Percentiles rank a stretch among this genome's conserved stretches.
These are phyloP conservation scores for Lagerstroemia fauriei DNA, from an alignment of 441 rosid genomes.

Conservation along the genomic window DNA sequence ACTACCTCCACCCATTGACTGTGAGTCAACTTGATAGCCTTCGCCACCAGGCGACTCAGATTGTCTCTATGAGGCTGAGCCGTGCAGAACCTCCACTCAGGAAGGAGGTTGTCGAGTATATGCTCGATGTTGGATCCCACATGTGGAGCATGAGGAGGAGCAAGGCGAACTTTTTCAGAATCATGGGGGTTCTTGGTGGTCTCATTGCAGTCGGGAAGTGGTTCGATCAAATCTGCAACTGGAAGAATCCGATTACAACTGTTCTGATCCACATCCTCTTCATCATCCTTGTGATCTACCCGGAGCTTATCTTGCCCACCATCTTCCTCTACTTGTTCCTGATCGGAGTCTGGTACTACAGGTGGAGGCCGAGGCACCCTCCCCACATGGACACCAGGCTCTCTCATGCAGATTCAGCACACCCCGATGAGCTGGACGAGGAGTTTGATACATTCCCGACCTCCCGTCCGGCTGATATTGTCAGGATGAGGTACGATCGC, in stretches of 20 bases:
- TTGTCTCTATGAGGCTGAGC: constrained; percentile 80
- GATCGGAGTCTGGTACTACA: constrained; percentile 88
- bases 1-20: constrained; percentile 81
- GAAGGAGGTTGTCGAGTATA: constrained; percentile 91
- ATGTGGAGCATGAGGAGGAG: constrained; percentile 99
- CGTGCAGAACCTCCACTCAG: constrained; percentile 91
- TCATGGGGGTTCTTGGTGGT: constrained; percentile 77
- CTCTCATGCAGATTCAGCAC: constrained; percentile 80
- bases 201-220: constrained; percentile 82
- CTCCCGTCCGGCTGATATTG: constrained; percentile 64
- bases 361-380: constrained; percentile 94
- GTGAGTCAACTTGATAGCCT: constrained; percentile 82
- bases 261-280: constrained; percentile 85
- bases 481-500: constrained; percentile 89
- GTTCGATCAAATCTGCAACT: constrained; percentile 89
- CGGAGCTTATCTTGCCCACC: constrained; percentile 86
- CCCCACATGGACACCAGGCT: constrained; percentile 96
- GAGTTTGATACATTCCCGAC: constrained; percentile 93
- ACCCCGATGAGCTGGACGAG: constrained; percentile 89
- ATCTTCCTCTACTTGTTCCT: constrained; percentile 88
- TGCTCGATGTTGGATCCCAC: constrained; percentile 95
- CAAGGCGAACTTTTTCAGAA: constrained; percentile 92
- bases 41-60: constrained; percentile 88
- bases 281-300: constrained; percentile 82
- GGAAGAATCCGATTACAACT: constrained; percentile 92